Evolutionary conservation across 176 grass and related monocot genomes (phyloP).

Genomic region (Phragmites australis): DNA sequence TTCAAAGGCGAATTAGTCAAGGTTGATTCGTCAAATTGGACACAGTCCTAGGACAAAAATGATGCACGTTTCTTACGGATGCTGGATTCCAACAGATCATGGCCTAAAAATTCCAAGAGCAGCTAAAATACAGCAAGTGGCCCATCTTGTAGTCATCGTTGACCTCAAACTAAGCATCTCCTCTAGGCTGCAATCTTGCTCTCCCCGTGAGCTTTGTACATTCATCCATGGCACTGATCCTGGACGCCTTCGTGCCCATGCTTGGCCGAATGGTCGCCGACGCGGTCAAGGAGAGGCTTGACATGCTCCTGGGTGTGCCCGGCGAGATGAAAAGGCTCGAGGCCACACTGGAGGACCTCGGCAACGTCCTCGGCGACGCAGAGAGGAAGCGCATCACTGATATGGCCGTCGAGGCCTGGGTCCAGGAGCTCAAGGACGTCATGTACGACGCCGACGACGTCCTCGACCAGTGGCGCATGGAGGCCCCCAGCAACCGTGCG

Average conservation of each 20-base stretch:
- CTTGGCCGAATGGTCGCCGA: constrained; percentile 14
- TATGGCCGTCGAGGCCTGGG: constrained; percentile 22
- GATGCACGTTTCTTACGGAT: no score
- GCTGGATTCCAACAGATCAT: no score
- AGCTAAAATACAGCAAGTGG: neutral
- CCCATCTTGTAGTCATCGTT: neutral
- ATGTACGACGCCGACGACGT: constrained; percentile 48
- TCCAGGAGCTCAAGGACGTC: constrained; percentile 42
- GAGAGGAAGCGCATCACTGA: constrained; percentile 40
- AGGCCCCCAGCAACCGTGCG: constrained; percentile 12
- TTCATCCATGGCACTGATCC: constrained; percentile 30
- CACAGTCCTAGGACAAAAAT: no score
- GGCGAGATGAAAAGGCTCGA: constrained; percentile 42
- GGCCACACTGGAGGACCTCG: constrained; percentile 5
- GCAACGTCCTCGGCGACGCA: constrained; percentile 37
- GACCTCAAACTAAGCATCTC: neutral
- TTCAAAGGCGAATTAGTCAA: no score
- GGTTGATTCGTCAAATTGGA: no score
- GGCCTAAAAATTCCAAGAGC: neutral
- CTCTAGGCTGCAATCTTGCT: neutral
- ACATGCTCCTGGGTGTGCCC: constrained; percentile 43
- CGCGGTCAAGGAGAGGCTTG: constrained; percentile 27
- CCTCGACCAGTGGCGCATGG: constrained; percentile 40
- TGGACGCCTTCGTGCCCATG: constrained; percentile 32
- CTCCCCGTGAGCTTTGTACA: neutral